phyloP scores from a whole-genome alignment of 1,284 basidiomycete species.

The Ustilago esculenta region DNA sequence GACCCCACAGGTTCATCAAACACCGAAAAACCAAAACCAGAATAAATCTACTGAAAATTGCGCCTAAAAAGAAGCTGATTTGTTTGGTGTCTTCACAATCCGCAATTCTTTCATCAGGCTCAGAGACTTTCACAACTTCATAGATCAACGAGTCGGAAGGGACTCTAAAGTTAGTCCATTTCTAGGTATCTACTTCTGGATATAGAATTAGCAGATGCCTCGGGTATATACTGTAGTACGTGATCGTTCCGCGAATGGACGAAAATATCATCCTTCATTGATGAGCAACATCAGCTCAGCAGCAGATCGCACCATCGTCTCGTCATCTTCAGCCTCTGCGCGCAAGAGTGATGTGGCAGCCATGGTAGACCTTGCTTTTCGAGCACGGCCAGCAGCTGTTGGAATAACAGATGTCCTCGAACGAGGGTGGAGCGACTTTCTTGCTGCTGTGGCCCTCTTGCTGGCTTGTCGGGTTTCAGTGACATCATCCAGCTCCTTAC shows the following conservation, averaged over 20 bases:
- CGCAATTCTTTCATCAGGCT: too few species aligned
- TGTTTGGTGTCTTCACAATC: too few species aligned
- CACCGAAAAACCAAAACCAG: too few species aligned
- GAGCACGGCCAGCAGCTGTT: not conserved
- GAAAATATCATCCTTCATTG: not conserved
- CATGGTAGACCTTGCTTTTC: slow-evolving; percentile 16
- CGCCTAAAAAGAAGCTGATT: too few species aligned
- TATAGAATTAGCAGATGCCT: not conserved
- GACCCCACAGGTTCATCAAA: too few species aligned
- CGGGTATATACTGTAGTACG: slow-evolving; percentile 27
- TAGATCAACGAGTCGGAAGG: too few species aligned
- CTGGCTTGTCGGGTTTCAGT: not conserved
- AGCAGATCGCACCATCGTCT: not conserved
- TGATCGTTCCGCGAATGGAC: too few species aligned
- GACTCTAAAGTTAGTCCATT: too few species aligned
- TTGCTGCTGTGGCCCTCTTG: not conserved
- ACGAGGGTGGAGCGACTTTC: slow-evolving; percentile 19
- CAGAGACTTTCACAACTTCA: too few species aligned
- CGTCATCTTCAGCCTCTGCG: not conserved
- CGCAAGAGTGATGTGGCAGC: slow-evolving; percentile 6
- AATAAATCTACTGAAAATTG: too few species aligned
- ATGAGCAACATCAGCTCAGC: slow-evolving; percentile 9
- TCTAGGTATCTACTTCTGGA: too few species aligned
- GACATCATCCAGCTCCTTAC: slow-evolving; percentile 1
- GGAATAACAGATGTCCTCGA: slow-evolving; percentile 12